Evolutionary conservation across 1,139 yeast species (phyloP).

Genomic region (Sugiyamaella sp.): DNA sequence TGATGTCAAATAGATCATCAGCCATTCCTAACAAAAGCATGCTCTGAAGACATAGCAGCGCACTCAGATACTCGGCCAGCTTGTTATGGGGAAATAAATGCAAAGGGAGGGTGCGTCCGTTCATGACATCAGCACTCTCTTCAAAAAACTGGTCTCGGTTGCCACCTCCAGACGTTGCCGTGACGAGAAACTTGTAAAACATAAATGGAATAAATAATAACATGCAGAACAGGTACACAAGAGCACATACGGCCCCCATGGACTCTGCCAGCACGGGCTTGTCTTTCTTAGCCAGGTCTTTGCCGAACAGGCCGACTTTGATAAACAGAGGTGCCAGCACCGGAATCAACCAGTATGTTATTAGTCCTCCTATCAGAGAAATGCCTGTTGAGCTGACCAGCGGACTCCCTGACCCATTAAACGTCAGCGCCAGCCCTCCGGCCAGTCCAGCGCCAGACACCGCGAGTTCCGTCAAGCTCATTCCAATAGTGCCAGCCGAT

Average conservation of each 20-base stretch:
- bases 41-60: conserved; percentile 78
- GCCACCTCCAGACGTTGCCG: conserved; percentile 60
- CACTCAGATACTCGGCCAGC: conserved; percentile 83
- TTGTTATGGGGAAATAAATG: conserved; percentile 78
- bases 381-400: conserved; percentile 53
- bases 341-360: conserved; percentile 67
- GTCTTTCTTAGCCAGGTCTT: conserved; percentile 73
- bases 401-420: conserved; percentile 29
- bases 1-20: conserved; percentile 91
- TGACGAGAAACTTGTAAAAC: conserved; percentile 76
- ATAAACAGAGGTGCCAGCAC: conserved; percentile 65
- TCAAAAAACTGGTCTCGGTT: conserved; percentile 49
- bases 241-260: conserved; percentile 85
- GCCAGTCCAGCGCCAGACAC: conserved; percentile 4
- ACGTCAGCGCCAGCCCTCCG: conserved; percentile 17
- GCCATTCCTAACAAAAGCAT: conserved; percentile 86
- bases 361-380: conserved; percentile 63
- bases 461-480: not conserved
- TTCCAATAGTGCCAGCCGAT: no score
- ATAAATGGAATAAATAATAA: conserved; percentile 85
- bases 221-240: conserved; percentile 79
- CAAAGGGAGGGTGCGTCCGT: conserved; percentile 28
- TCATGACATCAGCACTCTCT: conserved; percentile 22
- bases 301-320: conserved; percentile 78
- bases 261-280: conserved; percentile 83